Evolutionary conservation across 2,329 filamentous ascomycete species (phyloP).

Genomic region (Rhexocercosporidium sp.): DNA sequence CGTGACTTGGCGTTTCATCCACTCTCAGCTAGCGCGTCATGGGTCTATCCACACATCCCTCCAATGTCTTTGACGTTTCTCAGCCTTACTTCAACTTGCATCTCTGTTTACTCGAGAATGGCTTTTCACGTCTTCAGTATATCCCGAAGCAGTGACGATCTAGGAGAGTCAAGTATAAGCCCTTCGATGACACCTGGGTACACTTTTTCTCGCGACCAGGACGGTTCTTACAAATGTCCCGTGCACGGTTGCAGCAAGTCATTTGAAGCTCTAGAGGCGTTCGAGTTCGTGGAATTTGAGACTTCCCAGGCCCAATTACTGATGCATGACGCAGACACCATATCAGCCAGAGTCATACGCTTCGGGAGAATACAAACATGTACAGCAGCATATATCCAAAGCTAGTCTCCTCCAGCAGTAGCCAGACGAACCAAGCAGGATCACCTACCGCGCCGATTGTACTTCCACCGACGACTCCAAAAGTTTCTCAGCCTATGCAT

Average conservation of each 20-base stretch:
- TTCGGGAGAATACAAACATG: not conserved
- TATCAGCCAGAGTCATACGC: not conserved
- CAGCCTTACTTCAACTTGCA: not conserved
- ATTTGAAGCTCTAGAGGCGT: slow-evolving; percentile 1
- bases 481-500: not conserved
- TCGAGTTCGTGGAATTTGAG: not conserved
- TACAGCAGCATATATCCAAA: not conserved
- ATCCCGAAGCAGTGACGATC: not conserved
- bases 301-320: not conserved
- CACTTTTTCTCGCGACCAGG: not conserved
- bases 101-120: not conserved
- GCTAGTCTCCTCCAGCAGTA: no score
- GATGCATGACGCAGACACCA: not conserved
- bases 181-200: not conserved
- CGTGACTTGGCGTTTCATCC: not conserved
- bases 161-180: not conserved
- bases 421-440: not conserved
- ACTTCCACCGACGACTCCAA: no score
- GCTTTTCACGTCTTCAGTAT: no score
- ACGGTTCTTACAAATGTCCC: not conserved
- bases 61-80: not conserved
- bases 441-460: not conserved
- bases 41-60: not conserved
- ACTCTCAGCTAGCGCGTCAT: not conserved
- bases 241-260: not conserved